Evolutionary conservation across 1,139 yeast genomes (phyloP), one percentile per base, ranked within the genome.

Genomic region (Yamadazyma dushanensis): DNA sequence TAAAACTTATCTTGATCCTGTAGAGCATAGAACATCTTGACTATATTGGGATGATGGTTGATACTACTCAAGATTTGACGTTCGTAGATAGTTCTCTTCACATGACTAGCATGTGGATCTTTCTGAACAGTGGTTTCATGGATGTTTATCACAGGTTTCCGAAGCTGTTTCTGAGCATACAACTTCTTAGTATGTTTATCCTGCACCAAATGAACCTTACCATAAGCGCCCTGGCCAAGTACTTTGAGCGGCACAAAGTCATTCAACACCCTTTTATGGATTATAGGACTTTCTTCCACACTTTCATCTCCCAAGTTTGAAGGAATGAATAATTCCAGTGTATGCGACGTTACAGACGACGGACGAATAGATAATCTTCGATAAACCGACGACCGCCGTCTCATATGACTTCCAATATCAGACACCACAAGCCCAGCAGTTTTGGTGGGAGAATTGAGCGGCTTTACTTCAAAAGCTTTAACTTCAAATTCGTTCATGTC

Each of bases 71-170:
- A 56, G 28, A 86, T 85, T 5, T 81, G 75, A 32, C 87, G 67
- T 54, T 86, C 95, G 2, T 85, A 78, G 50, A 82, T 73, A 2
- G 92, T 83, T 45, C 87, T 68, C 47, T 80, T 44, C 3, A 56
- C 51, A 23, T 51, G 56, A 4, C 29, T 20, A 5, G 37, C 20
- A 27, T 45, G 45, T 3, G 34, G 16, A 13, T 25, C 16, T 9
- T 16, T 28, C 11, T 20, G 20, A 10, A 8, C 19, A 6, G 20
- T 10, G 15, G 39, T 43, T 7, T 40, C 41, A 26, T 51, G 53
- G 29, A 43, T 49, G 22, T 56, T 54, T 36, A 61, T 55, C 11
- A 54, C 53, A 2, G 73, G 70, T 40, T 66, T 66, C 37, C 66
- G 54, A 34, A 66, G 51, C 48, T 66, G 73, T 40, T 66, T 66